Base-by-base conservation (phyloP, 192 early-diverging fungal genomes). In the Backusella psychrophila region DNA sequence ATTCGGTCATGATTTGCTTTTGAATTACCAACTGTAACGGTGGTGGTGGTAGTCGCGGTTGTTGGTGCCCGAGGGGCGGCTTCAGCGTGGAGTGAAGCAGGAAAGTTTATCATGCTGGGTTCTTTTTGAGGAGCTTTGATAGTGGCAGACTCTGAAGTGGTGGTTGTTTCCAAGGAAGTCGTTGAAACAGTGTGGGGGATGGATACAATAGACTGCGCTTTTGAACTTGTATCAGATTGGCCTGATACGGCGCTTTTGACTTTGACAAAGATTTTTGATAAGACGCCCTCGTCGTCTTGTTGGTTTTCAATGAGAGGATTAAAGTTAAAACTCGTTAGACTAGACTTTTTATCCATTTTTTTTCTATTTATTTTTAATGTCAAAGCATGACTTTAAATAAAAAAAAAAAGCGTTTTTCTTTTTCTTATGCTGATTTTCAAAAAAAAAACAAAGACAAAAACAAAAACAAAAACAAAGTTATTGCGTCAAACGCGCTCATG, bases 231-330 rank as follows among this genome's bases (percentile, higher is more conserved):
- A 44, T 75, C 23, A 69, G 59, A 5, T 41, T 77, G 76, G 17
- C 75, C 75, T 42, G 82, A 69, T 14, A 88, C 82, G 0, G 86
- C 83, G 72, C 74, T 85, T 33, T 81, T 88, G 65, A 90, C 86
- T 17, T 83, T 82, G 23, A 83, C 85, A 74, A 88, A 87, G 69
- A 90, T 72, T 49, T 88, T 90, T 67, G 86, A 85, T 29, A 90
- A 75, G 5, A 87, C 87, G 49, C 83, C 86, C 42, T 71, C 70
- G 76, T 87, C 89, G 34, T 80, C 80, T n/a, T 80, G 78, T 36
- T 75, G 38, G 35, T 82, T 75, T 42, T 38, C 49, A 6, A 34
- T 39, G 26, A 73, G 49, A 26, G 70, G 33, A 31, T 84, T 72
- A 66, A 86, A 78, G 41, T 81, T 80, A 69, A 86, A 86, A 53